phyloP scores from a whole-genome alignment of 2,329 filamentous ascomycete genomes.

The Pleoardoris graminearum region DNA sequence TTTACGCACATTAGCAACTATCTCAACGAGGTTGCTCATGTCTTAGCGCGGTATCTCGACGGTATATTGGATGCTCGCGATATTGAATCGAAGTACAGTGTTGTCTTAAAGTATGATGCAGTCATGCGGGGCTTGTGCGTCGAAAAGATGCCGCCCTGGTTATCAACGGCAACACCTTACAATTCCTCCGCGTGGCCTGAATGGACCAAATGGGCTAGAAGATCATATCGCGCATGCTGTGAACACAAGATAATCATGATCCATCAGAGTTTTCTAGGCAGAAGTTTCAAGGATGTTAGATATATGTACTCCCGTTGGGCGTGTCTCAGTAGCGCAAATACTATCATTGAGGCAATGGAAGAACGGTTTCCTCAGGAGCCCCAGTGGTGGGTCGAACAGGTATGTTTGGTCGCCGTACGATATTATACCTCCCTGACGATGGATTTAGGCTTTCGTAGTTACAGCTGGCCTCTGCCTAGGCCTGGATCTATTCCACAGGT shows the following conservation, averaged over 20 bases:
- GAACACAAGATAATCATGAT: constrained; percentile 54
- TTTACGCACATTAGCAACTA: constrained; percentile 30
- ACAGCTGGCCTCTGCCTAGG: constrained; percentile 35
- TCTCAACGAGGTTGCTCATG: constrained; percentile 44
- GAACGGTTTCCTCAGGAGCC: constrained; percentile 45
- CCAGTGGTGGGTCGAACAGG: constrained; percentile 48
- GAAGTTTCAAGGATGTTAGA: constrained; percentile 48
- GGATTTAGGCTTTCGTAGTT: constrained; percentile 30
- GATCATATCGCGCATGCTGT: constrained; percentile 44
- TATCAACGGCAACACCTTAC: constrained; percentile 37
- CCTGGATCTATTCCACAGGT: constrained; percentile 35
- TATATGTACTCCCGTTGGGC: constrained; percentile 50
- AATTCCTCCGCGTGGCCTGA: constrained; percentile 46
- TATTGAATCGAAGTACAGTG: constrained; percentile 44
- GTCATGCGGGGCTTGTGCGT: constrained; percentile 41
- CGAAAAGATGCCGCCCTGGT: constrained; percentile 41
- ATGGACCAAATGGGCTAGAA: constrained; percentile 48
- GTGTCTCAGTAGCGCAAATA: constrained; percentile 47
- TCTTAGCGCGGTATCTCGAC: constrained; percentile 47
- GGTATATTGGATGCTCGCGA: constrained; percentile 41
- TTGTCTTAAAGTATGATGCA: constrained; percentile 47
- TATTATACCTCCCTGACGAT: neutral
- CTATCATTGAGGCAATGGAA: constrained; percentile 46
- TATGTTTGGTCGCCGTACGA: neutral
- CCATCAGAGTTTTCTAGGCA: constrained; percentile 48